Conservation (phyloP, 1,139 yeast genomes). For the Meyerozyma elateridarum region DNA sequence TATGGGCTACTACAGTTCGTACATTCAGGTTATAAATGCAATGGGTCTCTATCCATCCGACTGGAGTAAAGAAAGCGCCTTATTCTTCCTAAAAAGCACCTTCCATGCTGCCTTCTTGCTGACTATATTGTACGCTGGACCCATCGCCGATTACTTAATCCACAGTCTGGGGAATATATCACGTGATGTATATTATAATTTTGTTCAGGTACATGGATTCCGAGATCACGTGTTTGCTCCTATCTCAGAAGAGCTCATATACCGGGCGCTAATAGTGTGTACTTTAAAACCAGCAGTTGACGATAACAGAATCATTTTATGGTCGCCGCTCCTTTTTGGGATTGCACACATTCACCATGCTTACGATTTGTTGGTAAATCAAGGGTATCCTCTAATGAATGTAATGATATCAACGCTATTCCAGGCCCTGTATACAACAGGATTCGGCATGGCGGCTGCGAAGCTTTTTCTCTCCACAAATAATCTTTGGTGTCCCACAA, state of each 20-base stretch:
- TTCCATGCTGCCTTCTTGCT: conserved; percentile 24
- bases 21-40: neutral
- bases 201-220: conserved; percentile 39
- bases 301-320: conserved; percentile 6
- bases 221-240: conserved; percentile 80
- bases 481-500: conserved; percentile 58
- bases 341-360: conserved; percentile 92
- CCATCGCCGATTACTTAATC: conserved; percentile 43
- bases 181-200: too few species aligned
- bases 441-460: conserved; percentile 77
- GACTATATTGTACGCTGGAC: conserved; percentile 51
- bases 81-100: too few species aligned
- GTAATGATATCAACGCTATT: conserved; percentile 41
- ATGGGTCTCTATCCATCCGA: neutral
- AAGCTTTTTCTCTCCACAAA: conserved; percentile 49
- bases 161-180: too few species aligned
- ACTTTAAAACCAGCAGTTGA: conserved; percentile 27
- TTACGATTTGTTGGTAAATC: conserved; percentile 39
- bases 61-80: too few species aligned
- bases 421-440: conserved; percentile 68
- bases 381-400: conserved; percentile 21
- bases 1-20: conserved; percentile 1
- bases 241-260: conserved; percentile 79
- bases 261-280: conserved; percentile 57
- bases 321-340: conserved; percentile 69